Evolutionary conservation across 768 basidiomycete species (phyloP), one percentile per base, ranked within the genome.

Genomic region (Sutorius australiensis): DNA sequence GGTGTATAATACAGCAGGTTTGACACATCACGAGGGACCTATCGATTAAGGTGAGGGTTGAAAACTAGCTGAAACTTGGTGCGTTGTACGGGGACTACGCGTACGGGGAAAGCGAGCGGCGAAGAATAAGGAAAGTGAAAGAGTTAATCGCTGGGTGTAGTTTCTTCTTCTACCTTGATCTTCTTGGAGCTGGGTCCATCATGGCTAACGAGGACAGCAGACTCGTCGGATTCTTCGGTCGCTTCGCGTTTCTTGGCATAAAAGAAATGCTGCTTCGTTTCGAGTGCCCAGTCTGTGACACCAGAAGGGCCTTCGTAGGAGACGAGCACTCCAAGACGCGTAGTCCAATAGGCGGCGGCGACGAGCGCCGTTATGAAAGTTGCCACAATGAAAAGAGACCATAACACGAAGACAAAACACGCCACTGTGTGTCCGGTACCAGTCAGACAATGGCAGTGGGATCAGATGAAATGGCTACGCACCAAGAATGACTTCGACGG

Each of bases 251-350:
- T 53, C 40, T 39, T 58, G 4, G 36, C 11, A 28, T 44, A 27
- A 37, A 56, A 61, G 17, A 72, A 59, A 45, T 59, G 61, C 37
- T 54, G 55, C 16, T 52, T 60, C 2, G 66, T 67, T 51, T 72
- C 66, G 16, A 59, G 36, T 17, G 59, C 61, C 71, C 71, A 73
- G 46, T 60, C 66, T n/a, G 49, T 38, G 49, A 67, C 54, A 5
- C 65, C 69, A 36, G 66, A 66, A 13, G 58, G 45, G 5, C 75
- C 76, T 32, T 69, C 61, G 24, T 62, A 50, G n/a, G 69, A 66
- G 32, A 76, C 58, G 17, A 72, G 67, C 45, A 64, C 57, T 8
- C 71, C 60, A 37, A 77, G 67, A 45, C 72, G 71, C 39, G 58
- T 63, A 13, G 60, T 53, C 28, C 71, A 60, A 55, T 75, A 78